Conservation (phyloP, 495 filamentous ascomycete species). For the Hyaloscypha bicolor region DNA sequence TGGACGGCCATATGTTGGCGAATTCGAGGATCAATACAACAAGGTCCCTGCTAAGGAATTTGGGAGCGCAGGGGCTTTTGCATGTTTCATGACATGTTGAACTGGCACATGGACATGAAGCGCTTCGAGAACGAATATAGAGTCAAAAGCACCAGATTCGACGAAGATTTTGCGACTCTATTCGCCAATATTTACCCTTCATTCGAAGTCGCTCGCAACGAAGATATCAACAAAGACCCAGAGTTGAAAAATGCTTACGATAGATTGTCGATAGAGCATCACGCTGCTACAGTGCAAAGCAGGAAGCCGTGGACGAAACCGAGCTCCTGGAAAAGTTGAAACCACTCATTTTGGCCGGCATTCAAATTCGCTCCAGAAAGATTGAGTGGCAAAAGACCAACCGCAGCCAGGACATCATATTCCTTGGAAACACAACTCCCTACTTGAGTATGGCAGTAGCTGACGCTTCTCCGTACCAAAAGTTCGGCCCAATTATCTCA, state of each 20-base stretch:
- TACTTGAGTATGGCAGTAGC: no score
- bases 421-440: no score
- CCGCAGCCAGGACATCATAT: no score
- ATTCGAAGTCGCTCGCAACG: background rate
- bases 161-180: background rate
- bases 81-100: slow-evolving; percentile 1
- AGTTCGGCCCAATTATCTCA: no score
- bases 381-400: no score
- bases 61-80: slow-evolving; percentile 1
- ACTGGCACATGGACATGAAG: background rate
- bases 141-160: background rate
- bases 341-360: no score
- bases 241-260: background rate
- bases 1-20: background rate
- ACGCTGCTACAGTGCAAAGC: no score
- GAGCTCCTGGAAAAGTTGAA: no score
- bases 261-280: background rate
- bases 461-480: no score
- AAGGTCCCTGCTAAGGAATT: background rate
- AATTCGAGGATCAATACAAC: background rate
- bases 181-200: background rate
- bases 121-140: no score
- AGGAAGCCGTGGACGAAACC: no score
- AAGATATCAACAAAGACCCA: background rate
- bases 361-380: no score